A percentile compares a stretch with the other conserved stretches of the same genome.
Conservation (phyloP, 2,329 filamentous ascomycete species). For the Stagonosporopsis cucurbitacearum region DNA sequence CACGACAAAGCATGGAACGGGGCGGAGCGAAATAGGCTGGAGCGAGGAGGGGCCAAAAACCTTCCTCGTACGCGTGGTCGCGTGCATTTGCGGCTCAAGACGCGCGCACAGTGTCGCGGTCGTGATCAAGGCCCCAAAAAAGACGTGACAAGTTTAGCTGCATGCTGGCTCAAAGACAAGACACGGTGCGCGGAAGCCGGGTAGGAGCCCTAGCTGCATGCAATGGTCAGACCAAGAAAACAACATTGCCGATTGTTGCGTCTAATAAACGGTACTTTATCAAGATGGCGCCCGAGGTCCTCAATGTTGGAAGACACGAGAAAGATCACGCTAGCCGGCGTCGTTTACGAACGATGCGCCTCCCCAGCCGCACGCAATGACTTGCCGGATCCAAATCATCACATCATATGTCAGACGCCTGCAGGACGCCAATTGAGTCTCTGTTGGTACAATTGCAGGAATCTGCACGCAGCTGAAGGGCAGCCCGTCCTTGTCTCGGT, state of each 20-base stretch:
- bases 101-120: slow-evolving; percentile 43
- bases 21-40: slow-evolving; percentile 34
- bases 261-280: slow-evolving; percentile 33
- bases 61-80: slow-evolving; percentile 38
- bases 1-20: slow-evolving; percentile 33
- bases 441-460: slow-evolving; percentile 20
- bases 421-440: slow-evolving; percentile 30
- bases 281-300: slow-evolving; percentile 16
- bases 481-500: slow-evolving; percentile 12
- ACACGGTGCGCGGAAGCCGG: slow-evolving; percentile 37
- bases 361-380: slow-evolving; percentile 35
- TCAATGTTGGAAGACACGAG: slow-evolving; percentile 26
- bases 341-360: slow-evolving; percentile 31
- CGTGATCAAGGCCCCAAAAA: slow-evolving; percentile 39
- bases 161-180: slow-evolving; percentile 16
- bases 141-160: slow-evolving; percentile 28
- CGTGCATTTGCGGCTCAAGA: slow-evolving; percentile 39
- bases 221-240: slow-evolving; percentile 29
- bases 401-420: slow-evolving; percentile 22
- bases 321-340: slow-evolving; percentile 34
- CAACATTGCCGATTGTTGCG: slow-evolving; percentile 32
- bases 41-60: too few relatives aligned
- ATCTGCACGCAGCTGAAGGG: slow-evolving; percentile 21
- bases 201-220: slow-evolving; percentile 40
- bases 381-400: slow-evolving; percentile 30